Base-by-base conservation (phyloP, 371 early-diverging fungal species). In the Apophysomyces ossiformis region DNA sequence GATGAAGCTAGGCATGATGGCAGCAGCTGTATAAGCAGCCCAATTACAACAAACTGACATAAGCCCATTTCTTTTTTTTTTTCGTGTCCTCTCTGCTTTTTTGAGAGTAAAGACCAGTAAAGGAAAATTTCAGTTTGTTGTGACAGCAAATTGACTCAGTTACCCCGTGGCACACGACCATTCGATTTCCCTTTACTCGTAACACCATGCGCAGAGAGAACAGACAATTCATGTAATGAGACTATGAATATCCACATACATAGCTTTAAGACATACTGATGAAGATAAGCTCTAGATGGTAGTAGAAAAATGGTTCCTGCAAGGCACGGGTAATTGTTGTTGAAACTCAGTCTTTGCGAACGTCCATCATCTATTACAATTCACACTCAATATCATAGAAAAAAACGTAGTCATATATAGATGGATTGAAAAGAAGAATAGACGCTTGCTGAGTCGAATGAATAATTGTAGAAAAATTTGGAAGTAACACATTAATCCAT, bases 1-100 rank as follows among this genome's bases (percentile, higher is more conserved):
- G 72, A 72, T 44, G 69, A 60, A 26, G 70, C 63, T 21, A 38
- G 54, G 44, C 65, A 64, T 37, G 60, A 46, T 7, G 73, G 58
- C 43, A 58, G 63, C 4, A 63, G 60, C 8, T 58, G 7, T 26
- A 47, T 57, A 13, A 63, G 54, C 13, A 63, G 54, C 21, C 7
- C 54, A 4, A 50, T 7, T 21, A 32, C n/a, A 21, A 50, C 21
- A 8, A 8, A 5, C 21, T 6, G 54, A 50, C 21, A 26, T 16
- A 50, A n/a, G 21, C 54, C 54, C 54, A 50, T 50, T 18, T 7
- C 2, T 18, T 21, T 26, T 26, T 26, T 26, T 1, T 26, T 26
- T 26, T 26, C 32, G 32, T 26, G 32, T 26, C 21, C 21, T 50
- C 18, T 16, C 54, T 7, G 8, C 8, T 21, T 21, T 5, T 41